Evolutionary conservation across 2,329 filamentous ascomycete species (phyloP), one percentile per base, ranked within the genome.

Genomic region (Beauveria varroae): DNA sequence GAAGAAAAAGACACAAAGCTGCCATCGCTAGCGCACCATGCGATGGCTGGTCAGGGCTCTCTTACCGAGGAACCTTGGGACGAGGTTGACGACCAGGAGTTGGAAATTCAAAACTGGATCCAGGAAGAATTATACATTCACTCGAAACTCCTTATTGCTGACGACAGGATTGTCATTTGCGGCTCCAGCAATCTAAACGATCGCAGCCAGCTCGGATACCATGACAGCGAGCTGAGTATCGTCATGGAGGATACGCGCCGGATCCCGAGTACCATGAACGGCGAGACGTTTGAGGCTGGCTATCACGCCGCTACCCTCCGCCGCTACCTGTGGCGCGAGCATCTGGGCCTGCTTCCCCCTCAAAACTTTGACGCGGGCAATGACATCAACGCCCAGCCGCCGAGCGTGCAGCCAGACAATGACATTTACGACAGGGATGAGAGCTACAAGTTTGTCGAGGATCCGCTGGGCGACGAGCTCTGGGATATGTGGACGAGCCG

Each of bases 51-150:
- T 7, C 68, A 73, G 6, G 86, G 72, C 72, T 83, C 71, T 77
- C 81, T 80, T 74, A 85, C 68, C 3, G 86, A 90, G 10, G 90
- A 96, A 72, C 69, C 76, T 1, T 97, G 91, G 90, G 88, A 93
- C 18, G 88, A 90, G 18, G 78, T 92, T 18, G 88, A 89, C 18
- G 78, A 88, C 3, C 77, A 85, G 0, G 84, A 93, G 66, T 83
- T 84, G 1, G 95, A 98, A 73, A 88, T 92, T 62, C 83, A 88
- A 59, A 91, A 96, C 71, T 96, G 95, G 79, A 88, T 98, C 63
- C 93, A 96, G 71, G 95, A 99, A 72, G 93, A 99, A 73, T 83
- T 98, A 2, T 99, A 99, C 72, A 88, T 98, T 53, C 95, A 99
- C 73, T 89, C 86, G 30, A 99, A 98, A 76, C 81, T 97, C 41